Conservation (phyloP, 2,329 filamentous ascomycete species). For the Onygena corvina region DNA sequence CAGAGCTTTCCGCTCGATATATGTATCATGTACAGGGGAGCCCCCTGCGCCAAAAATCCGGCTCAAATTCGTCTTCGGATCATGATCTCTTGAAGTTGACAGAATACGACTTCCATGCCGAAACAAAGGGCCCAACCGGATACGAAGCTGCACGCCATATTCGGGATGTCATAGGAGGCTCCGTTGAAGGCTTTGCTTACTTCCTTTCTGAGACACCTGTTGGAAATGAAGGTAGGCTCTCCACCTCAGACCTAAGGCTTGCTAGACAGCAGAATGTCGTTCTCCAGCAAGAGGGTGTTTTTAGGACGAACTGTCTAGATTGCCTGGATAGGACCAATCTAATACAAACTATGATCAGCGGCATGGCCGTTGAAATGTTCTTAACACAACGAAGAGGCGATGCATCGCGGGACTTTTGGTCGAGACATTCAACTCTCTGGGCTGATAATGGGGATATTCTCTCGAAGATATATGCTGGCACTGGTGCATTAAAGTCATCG, state of each 20-base stretch:
- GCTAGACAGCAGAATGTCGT: slow-evolving; percentile 43
- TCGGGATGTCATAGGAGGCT: slow-evolving; percentile 61
- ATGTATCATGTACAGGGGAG: slow-evolving; percentile 63
- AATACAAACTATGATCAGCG: slow-evolving; percentile 89
- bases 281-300: slow-evolving; percentile 87
- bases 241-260: not conserved
- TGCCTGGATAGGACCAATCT: slow-evolving; percentile 93
- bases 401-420: slow-evolving; percentile 73
- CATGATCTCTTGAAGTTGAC: slow-evolving; percentile 68
- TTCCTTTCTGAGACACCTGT: slow-evolving; percentile 62
- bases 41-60: slow-evolving; percentile 49
- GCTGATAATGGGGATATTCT: slow-evolving; percentile 92
- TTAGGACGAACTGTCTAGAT: slow-evolving; percentile 90
- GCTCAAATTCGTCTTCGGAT: slow-evolving; percentile 45
- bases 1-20: slow-evolving; percentile 70
- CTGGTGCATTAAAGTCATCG: slow-evolving; percentile 86
- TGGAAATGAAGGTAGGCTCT: slow-evolving; percentile 19
- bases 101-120: slow-evolving; percentile 92
- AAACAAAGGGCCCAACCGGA: slow-evolving; percentile 72
- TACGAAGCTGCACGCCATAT: slow-evolving; percentile 89
- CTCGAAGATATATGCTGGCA: slow-evolving; percentile 92
- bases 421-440: slow-evolving; percentile 85
- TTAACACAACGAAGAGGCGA: slow-evolving; percentile 58
- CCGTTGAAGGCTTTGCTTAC: slow-evolving; percentile 82
- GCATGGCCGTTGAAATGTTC: slow-evolving; percentile 82